Percentiles rank a stretch among this genome's conserved stretches.
Conservation (phyloP, 2,329 filamentous ascomycete genomes). For the Diaporthe citrichinensis region DNA sequence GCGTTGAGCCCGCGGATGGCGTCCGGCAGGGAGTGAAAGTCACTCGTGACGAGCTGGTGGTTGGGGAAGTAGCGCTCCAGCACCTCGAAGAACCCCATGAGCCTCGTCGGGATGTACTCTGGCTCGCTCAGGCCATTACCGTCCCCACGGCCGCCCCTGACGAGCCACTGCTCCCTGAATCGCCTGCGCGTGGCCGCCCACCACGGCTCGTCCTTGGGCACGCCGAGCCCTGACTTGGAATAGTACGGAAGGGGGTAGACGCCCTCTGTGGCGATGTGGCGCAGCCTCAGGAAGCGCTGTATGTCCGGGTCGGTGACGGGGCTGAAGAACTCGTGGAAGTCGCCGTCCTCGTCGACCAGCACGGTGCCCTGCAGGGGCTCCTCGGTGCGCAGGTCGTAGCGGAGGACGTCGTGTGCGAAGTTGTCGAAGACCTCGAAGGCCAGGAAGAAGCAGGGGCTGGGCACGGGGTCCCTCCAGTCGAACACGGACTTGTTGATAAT, state of each 20-base stretch:
- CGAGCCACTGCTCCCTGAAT: not conserved
- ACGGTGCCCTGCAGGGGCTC: constrained; percentile 90
- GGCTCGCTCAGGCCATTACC: constrained; percentile 82
- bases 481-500: constrained; percentile 97
- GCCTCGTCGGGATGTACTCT: constrained; percentile 93
- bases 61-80: constrained; percentile 89
- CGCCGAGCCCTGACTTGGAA: constrained; percentile 43
- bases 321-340: constrained; percentile 96
- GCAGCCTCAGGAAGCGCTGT: constrained; percentile 85
- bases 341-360: constrained; percentile 85
- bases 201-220: constrained; percentile 38
- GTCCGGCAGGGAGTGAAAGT: constrained; percentile 90
- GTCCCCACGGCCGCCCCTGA: constrained; percentile 65
- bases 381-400: constrained; percentile 87
- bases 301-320: constrained; percentile 81
- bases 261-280: constrained; percentile 79
- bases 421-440: constrained; percentile 99
- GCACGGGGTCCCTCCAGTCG: constrained; percentile 90
- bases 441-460: constrained; percentile 95
- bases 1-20: constrained; percentile 88
- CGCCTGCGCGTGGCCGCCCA: constrained; percentile 27
- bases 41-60: constrained; percentile 89
- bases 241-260: constrained; percentile 75
- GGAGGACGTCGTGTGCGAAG: constrained; percentile 93
- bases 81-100: constrained; percentile 98